Base-by-base conservation (phyloP, 345 rosid species). In the Cochlearia excelsa region DNA sequence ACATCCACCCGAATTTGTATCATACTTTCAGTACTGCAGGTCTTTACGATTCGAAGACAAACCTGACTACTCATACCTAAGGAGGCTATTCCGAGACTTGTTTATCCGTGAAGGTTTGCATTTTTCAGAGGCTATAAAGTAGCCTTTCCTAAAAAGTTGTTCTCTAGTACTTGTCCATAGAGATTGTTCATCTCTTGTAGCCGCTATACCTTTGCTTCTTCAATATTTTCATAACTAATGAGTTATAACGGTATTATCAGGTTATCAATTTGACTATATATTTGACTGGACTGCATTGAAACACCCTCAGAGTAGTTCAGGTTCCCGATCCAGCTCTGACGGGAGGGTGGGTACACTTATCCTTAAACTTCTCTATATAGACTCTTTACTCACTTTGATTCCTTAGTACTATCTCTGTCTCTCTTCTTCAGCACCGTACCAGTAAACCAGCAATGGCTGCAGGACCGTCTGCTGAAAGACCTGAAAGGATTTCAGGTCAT, bases 31-130 rank as follows among this genome's bases (percentile, higher is more conserved):
- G 73, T 90, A 90, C 61, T 90, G 97, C 65, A 90, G 85, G 58
- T 87, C 97, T 2, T 59, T 85, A 65, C 80, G 79, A 33, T 90
- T 90, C 72, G 93, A 90, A 54, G 92, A 84, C 68, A 77, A 81
- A 40, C 97, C 95, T 61, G 95, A 90, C 77, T 90, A 87, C 80
- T 87, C 88, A 61, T 87, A 83, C 64, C 65, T 90, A 74, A 90
- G 73, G 80, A 81, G 91, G 46, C 79, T 87, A 23, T 90, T 90
- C 64, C 83, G 84, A 53, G 96, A 83, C 63, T 66, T 87, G 73
- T 83, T 90, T 77, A 41, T 73, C 46, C 90, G 84, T 27, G 88
- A 90, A 85, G 94, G 97, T 90, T 59, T 58, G 78, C 33, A 4
- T 42, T 38, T 38, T 60, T 30, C 31, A 31, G 33, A 37, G 26